Evolutionary conservation across 129 eudicot genomes (phyloP), one percentile per base, ranked within the genome.

Genomic region (Lactuca saligna): DNA sequence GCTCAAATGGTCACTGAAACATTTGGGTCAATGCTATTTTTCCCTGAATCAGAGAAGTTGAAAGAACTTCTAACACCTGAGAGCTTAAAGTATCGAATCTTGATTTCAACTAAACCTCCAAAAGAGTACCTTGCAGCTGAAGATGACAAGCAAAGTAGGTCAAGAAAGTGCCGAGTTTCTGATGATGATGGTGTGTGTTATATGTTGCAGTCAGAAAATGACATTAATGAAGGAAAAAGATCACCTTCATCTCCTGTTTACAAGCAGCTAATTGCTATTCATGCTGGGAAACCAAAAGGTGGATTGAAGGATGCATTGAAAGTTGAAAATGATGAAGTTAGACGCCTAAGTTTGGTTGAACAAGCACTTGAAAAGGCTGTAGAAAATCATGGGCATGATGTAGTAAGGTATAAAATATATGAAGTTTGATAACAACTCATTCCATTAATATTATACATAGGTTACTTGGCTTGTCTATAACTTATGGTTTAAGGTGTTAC

Each of bases 51-150:
- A 57, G 81, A 66, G 33, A 59, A 34, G 13, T 31, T 66, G 31
- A 61, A 75, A 63, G 81, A 79, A 29, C 55, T 82, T 15, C 83
- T 75, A 12, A 65, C 78, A 3, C 87, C 87, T 0, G 87, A 82
- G 63, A 66, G 49, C 31, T 75, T 82, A 64, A 82, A 82, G 71
- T 11, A 69, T 56, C 69, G 70, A 39, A 78, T 82, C 34, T 3
- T 82, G 46, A 70, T 82, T 37, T 82, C 87, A 60, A 82, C 87
- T 14, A 82, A 82, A 79, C 83, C 87, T 34, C 87, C 87, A 42
- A 82, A 82, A 57, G 81, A 82, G 65, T 82, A 78, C 55, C 75
- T 78, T 34, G 63, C 42, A 69, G n/a, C 72, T 3, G 55, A 65
- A 6, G 64, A 64, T 31, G 70, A 54, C 35, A 73, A 70, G 8